phyloP scores from a whole-genome alignment of 345 rosid species.

The Syzygium aromaticum region DNA sequence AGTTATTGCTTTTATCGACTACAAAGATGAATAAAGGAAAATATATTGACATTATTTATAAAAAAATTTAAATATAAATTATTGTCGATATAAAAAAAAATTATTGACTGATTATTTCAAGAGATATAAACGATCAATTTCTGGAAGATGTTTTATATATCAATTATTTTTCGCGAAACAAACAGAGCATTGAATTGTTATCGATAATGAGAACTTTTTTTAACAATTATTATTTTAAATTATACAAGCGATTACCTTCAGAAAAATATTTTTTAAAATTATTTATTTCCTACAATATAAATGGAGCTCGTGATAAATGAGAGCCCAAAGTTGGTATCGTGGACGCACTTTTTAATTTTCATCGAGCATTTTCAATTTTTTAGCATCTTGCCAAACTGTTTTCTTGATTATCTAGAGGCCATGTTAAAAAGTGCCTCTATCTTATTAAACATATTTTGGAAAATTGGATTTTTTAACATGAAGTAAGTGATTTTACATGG shows the following conservation, averaged over 20 bases:
- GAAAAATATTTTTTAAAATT: background rate
- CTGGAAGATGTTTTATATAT: too few species aligned
- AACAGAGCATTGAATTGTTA: background rate
- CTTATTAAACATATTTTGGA: too few species aligned
- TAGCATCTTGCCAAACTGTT: fast-evolving
- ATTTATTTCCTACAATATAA: background rate
- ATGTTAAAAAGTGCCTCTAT: background rate
- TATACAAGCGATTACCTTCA: background rate
- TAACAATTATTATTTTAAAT: background rate
- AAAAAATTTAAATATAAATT: too few species aligned
- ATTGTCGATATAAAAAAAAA: too few species aligned
- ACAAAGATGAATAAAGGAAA: too few species aligned
- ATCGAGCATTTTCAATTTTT: background rate
- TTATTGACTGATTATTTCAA: too few species aligned
- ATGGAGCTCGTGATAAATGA: background rate
- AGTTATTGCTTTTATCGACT: too few species aligned
- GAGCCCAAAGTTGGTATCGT: background rate
- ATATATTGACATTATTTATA: background rate
- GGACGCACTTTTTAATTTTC: background rate
- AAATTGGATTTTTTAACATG: background rate
- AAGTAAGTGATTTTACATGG: background rate
- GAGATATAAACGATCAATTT: too few species aligned
- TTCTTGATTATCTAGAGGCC: background rate
- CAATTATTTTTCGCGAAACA: too few species aligned
- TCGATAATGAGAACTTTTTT: background rate